Evolutionary conservation across 495 filamentous ascomycete species (phyloP), one percentile per base, ranked within the genome.

Genomic region (Oidiodendron maius): DNA sequence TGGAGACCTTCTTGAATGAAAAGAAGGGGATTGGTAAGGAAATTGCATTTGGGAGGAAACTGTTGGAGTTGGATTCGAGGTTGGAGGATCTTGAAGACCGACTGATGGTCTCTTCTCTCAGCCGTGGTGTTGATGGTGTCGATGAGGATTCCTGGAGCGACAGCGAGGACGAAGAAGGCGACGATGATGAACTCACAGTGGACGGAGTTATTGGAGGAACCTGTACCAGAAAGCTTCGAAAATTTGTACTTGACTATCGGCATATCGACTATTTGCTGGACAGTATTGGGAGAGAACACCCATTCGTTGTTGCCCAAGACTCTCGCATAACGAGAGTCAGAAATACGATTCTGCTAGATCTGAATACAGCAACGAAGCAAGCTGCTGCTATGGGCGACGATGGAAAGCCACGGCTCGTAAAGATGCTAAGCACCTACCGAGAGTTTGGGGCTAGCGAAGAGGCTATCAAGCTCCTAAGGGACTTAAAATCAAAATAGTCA

Each of bases 291-390:
- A 60, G 64, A 10, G 66, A 76, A 0, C 83, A 89, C 61, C 85
- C 86, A 2, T 89, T 89, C 57, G 49, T 89, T 22, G 50, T 70
- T 26, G 65, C 68, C 11, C 81, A 85, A 53, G 64, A 76, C 49
- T 64, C 71, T 9, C 69, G 84, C 34, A 62, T 86, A 22, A 59
- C 69, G 22, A 77, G 74, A 58, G 67, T 88, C 26, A 72, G 82
- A 53, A 86, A 87, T 35, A 95, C 90, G 0, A 70, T 97, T 36
- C 63, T 97, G 15, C 67, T 96, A 28, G 91, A 97, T 64, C 68
- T 98, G 22, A 82, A 77, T 46, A 83, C 81, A 2, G 87, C 89
- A 1, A 64, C 94, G 37, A 86, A 86, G 59, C 86, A 91, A 61
- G 78, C 81, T 1, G 80, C 72, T 18, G 68, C 66, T 34, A 69